Base-by-base conservation (phyloP, 2,329 filamentous ascomycete species). In the Xylaria sp. region DNA sequence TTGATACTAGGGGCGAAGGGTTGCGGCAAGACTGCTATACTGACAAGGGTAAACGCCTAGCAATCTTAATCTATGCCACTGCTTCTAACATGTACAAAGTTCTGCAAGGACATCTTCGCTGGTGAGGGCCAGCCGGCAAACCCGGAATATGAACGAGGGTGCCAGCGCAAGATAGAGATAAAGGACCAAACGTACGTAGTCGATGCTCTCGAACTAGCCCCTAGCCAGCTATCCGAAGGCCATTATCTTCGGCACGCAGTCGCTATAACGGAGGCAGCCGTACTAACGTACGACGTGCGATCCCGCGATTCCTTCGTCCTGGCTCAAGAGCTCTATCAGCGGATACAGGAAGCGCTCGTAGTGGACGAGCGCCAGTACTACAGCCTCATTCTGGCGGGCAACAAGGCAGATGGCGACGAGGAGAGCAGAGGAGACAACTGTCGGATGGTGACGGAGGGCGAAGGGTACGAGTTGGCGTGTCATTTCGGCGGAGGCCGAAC, bases 1-100 rank as follows among this genome's bases (percentile, higher is more conserved):
- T 76, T 84, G 31, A 75, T 83, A 13, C 73, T 83, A 18, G 82
- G 82, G 5, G 78, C 76, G 1, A 78, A 80, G 39, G 80, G 80
- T 0, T 79, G 78, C 52, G 82, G 82, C n/a, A 84, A 84, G 73
- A 83, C 82, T 9, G 78, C 81, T 4, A 74, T 83, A 7, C 67
- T 83, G 13, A 80, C 79, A 5, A 78, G 78, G 71, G 82, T 83
- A 73, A 71, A 67, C 52, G 3, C 28, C 48, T 9, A 31, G n/a
- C 41, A 10, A 13, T 44, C 50, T 9, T 44, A 18, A n/a, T 46
- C 10, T 13, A 31, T 54, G 55, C 59, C 63, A 69, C 60, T 18
- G 15, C 34, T 52, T 25, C 56, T 65, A 54, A 57, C 57, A 46
- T 55, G 51, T 18, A 28, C 48, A 12, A 54, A 83, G 81, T 79